Percentiles rank a stretch among this genome's conserved stretches.
These are phyloP conservation scores for Phylloboletellus chloephorus DNA, from an alignment of 1,284 basidiomycete genomes.

Conservation along the genomic window DNA sequence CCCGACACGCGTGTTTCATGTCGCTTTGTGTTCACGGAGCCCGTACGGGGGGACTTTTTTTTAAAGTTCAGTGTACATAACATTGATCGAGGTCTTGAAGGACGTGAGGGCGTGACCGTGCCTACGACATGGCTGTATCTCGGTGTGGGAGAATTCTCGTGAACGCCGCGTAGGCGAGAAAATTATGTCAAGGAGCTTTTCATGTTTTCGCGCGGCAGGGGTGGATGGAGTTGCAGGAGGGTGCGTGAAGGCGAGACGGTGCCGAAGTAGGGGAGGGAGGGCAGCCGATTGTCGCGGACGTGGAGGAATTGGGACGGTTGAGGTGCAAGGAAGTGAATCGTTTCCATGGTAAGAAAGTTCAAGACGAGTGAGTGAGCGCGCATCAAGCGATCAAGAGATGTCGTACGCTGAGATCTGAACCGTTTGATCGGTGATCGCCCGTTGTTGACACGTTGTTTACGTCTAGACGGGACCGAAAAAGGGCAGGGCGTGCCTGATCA, in stretches of 20 bases:
- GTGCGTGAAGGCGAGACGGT: too few species aligned
- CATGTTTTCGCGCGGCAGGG: neutral
- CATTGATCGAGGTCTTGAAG: conserved; percentile 20
- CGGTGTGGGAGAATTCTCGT: conserved; percentile 27
- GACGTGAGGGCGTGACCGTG: conserved; percentile 32
- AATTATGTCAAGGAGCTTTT: conserved; percentile 25
- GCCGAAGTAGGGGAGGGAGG: conserved; percentile 13
- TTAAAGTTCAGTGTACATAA: conserved; percentile 24
- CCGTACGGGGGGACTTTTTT: conserved; percentile 8
- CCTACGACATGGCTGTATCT: conserved; percentile 16
- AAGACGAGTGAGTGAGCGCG: conserved; percentile 17
- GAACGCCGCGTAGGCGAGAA: conserved; percentile 20
- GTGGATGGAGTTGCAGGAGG: too few species aligned
- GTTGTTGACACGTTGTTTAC: conserved; percentile 28
- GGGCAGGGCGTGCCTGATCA: conserved; percentile 30
- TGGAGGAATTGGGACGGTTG: conserved; percentile 9
- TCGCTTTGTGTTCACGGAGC: neutral
- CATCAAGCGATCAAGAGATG: conserved; percentile 26
- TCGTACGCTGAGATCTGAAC: too few species aligned
- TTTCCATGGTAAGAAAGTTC: conserved; percentile 31
- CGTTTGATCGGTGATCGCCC: conserved; percentile 26
- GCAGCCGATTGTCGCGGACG: too few species aligned
- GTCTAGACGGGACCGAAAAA: conserved; percentile 33
- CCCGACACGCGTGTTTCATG: neutral
- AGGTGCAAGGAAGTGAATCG: conserved; percentile 13